Evolutionary conservation across 768 basidiomycete genomes (phyloP), one percentile per base, ranked within the genome.

Genomic region (Russula ochroleuca): DNA sequence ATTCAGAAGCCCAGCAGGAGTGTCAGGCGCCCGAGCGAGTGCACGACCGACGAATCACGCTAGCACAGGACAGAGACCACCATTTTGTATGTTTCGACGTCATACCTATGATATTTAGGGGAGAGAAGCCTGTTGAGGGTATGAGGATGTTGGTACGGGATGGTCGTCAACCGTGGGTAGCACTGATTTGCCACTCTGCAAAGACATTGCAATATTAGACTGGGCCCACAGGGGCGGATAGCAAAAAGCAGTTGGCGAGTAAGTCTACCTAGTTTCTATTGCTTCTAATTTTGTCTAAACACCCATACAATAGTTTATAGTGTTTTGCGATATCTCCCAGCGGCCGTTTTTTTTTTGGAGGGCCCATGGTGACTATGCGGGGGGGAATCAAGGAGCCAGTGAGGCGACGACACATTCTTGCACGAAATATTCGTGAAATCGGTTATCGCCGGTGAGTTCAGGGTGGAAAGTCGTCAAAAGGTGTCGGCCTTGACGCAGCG

Each of bases 401-500:
- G 70, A 64, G 17, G 75, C 70, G 5, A 85, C 63, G 10, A 94
- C 89, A 69, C 90, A 93, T 69, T 86, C 81, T 59, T 79, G 79
- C 47, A 96, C 79, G 71, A 96, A 98, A 73, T 90, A 96, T 64
- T 96, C 90, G 73, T 97, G 95, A 71, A 98, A 92, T 43, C 95
- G 84, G 62, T 83, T 75, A 70, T 98, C 96, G 61, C 81, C 79
- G 25, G 92, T 94, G 50, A 98, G 78, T 73, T 98, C 96, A 0
- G 95, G 96, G 71, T 98, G 96, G 77, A 97, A 98, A 0, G 88
- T 92, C 5, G 94, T 94, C 33, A 94, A 80, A 64, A 98, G 78
- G 72, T 93, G 87, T 31, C 77, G 79, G 31, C 95, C 95, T 71
- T 97, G 92, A 3, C 87, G 84, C 17, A 94, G 75, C 19, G 94